Evolutionary conservation across 805 yeast genomes (phyloP), one percentile per base, ranked within the genome.

Genomic region (Kodamaea sagamina): DNA sequence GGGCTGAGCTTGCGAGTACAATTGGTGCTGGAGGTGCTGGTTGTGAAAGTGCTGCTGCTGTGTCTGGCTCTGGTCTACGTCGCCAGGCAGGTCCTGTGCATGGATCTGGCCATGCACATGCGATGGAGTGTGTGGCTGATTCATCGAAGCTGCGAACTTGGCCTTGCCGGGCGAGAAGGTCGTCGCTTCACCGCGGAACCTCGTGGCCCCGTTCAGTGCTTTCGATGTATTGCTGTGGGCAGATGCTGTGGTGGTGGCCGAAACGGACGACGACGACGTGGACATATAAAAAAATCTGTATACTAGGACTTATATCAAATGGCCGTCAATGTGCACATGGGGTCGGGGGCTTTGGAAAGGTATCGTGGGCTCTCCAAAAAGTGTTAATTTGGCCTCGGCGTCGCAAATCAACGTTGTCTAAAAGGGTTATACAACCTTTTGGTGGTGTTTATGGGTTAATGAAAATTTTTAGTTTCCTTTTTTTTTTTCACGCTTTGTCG

Each of bases 151-250:
- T 8, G 19, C 17, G 18, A 29, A 29, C 34, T 29, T 29, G 17
- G 34, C 34, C 13, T 44, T 47, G 39, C 58, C 53, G n/a, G 72
- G 72, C 15, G 62, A 57, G 43, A 67, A 67, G 32, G 63, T 60
- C 43, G 68, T 66, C 12, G 68, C 71, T 53, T 65, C 71, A 29
- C 64, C 62, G 52, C 71, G 68, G 52, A 67, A 67, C 40, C 68
- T 64, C 47, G 55, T 55, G 40, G 68, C 61, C 6, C 69, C 68
- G 31, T 29, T 29, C 34, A n/a, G 24, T 21, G 24, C 34, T 17
- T 29, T 29, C 17, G 34, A 29, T 6, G 19, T 12, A 9, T n/a
- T 15, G 34, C 19, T 10, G 34, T 15, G 34, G 34, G 34, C 34
- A 29, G 62, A 46, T 39, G 52, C 55, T 15, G 61, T 48, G 31